phyloP scores from a whole-genome alignment of 169 alveolate genomes.

The Eimeria acervulina region DNA sequence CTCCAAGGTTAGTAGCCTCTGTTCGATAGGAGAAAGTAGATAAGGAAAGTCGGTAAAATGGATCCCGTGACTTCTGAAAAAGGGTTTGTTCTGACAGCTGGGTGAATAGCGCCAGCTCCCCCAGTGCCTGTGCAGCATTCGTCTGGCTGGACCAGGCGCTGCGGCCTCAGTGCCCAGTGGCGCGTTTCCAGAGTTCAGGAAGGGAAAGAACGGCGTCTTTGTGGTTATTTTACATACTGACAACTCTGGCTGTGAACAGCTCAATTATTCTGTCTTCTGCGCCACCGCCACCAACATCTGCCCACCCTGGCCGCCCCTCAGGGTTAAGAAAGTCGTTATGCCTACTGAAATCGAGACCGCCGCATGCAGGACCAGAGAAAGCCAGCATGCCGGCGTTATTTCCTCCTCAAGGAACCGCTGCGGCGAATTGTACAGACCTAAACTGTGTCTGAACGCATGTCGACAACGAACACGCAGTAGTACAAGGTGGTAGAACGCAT shows the following conservation, averaged over 20 bases:
- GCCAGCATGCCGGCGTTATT: conserved; percentile 40
- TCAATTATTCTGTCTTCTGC: neutral
- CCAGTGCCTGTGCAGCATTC: neutral
- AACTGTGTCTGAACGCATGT: conserved; percentile 15
- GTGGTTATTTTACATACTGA: neutral
- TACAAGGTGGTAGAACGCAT: neutral
- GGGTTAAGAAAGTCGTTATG: conserved; percentile 15
- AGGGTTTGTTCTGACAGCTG: too few relatives aligned
- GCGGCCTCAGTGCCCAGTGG: neutral
- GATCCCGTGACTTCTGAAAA: too few relatives aligned
- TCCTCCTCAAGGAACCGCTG: conserved; percentile 41
- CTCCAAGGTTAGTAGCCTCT: conserved; percentile 97
- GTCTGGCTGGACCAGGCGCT: neutral
- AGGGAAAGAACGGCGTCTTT: neutral
- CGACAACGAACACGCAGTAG: neutral
- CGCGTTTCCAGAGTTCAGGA: neutral
- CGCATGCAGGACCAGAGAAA: conserved; percentile 31
- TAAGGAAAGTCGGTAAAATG: conserved; percentile 96
- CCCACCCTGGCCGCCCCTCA: conserved; percentile 42
- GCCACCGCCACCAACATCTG: neutral
- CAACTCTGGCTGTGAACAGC: too few relatives aligned
- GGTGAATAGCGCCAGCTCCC: neutral
- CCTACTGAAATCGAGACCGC: conserved; percentile 18
- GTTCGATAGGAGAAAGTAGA: conserved; percentile 95
- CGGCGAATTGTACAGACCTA: conserved; percentile 18